A percentile compares a stretch with the other conserved stretches of the same genome.
Evolutionary conservation across 1,139 yeast genomes (phyloP).

Genomic region (Nadsonia starkeyi-henricii): DNA sequence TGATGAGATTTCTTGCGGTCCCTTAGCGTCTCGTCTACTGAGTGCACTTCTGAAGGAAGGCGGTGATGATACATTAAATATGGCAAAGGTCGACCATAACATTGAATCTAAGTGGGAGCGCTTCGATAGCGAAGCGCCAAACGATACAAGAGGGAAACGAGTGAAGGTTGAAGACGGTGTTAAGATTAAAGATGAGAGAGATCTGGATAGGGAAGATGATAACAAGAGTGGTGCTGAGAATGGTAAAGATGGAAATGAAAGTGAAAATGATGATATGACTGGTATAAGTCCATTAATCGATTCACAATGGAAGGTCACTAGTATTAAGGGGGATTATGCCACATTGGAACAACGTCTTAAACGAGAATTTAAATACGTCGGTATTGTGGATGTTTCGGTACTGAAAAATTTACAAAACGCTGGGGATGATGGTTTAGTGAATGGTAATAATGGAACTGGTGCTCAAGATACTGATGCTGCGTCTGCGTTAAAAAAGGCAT

Average conservation of each 20-base stretch:
- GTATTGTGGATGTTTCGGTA: conserved; percentile 49
- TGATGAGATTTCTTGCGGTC: conserved; percentile 80
- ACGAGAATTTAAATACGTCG: conserved; percentile 79
- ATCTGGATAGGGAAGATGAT: conserved; percentile 7
- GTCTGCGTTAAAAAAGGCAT: conserved; percentile 14
- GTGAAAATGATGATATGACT: conserved; percentile 3
- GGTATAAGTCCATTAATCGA: conserved; percentile 14
- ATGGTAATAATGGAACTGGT: neutral
- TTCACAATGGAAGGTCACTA: conserved; percentile 30
- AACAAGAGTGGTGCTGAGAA: conserved; percentile 4
- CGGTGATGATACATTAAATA: conserved; percentile 1
- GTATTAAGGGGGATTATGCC: conserved; percentile 49
- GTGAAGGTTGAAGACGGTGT: conserved; percentile 12
- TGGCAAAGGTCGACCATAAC: neutral
- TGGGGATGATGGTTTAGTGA: conserved; percentile 1
- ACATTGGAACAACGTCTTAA: conserved; percentile 78
- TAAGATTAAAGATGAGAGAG: conserved; percentile 14
- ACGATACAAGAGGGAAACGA: conserved; percentile 2
- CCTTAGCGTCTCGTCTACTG: conserved; percentile 69
- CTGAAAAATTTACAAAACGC: conserved; percentile 18
- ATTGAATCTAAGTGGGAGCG: neutral
- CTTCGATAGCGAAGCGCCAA: neutral
- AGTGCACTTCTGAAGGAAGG: conserved; percentile 56
- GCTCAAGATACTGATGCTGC: neutral
- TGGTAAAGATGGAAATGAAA: neutral